Evolutionary conservation across 805 yeast genomes (phyloP).

Genomic region (Zygoascus biomembranicola): DNA sequence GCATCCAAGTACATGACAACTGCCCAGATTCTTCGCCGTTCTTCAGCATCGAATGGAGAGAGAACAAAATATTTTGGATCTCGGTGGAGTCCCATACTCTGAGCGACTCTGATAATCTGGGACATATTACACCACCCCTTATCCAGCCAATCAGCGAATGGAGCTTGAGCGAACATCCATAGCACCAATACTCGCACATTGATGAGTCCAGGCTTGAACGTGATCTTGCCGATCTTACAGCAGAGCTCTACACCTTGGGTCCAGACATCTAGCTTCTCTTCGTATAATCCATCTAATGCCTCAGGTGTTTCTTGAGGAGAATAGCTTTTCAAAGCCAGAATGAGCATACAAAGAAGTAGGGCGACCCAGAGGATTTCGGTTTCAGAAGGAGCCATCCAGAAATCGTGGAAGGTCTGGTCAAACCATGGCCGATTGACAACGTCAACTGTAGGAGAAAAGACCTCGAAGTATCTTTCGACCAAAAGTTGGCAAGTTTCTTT

Average conservation of each 20-base stretch:
- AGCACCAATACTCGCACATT: slow-evolving; percentile 23
- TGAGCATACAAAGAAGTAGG: slow-evolving; percentile 21
- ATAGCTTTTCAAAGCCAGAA: slow-evolving; percentile 23
- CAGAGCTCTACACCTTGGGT: slow-evolving; percentile 24
- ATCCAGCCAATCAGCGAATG: slow-evolving; percentile 19
- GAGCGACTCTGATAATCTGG: slow-evolving; percentile 23
- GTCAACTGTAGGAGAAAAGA: slow-evolving; percentile 22
- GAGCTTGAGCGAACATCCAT: slow-evolving; percentile 24
- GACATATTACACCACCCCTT: slow-evolving; percentile 25
- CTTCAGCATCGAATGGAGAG: slow-evolving; percentile 25
- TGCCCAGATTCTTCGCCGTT: slow-evolving; percentile 24
- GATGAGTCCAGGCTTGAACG: slow-evolving; percentile 24
- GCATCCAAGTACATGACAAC: slow-evolving; percentile 19
- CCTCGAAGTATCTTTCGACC: slow-evolving; percentile 22
- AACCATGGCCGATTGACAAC: slow-evolving; percentile 25
- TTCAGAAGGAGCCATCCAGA: slow-evolving; percentile 23
- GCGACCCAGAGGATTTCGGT: slow-evolving; percentile 26
- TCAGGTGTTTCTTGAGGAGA: slow-evolving; percentile 18
- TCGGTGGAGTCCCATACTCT: slow-evolving; percentile 30
- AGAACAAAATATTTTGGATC: slow-evolving; percentile 28
- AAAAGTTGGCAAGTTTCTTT: slow-evolving; percentile 18
- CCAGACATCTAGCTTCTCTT: slow-evolving; percentile 22
- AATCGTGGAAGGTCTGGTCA: slow-evolving; percentile 19
- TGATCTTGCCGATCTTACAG: slow-evolving; percentile 23
- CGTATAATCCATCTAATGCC: slow-evolving; percentile 12